Percentiles rank a stretch among this genome's conserved stretches.
These are phyloP conservation scores for Papiliotrema fonsecae DNA, from an alignment of 1,284 basidiomycete species.

Conservation along the genomic window DNA sequence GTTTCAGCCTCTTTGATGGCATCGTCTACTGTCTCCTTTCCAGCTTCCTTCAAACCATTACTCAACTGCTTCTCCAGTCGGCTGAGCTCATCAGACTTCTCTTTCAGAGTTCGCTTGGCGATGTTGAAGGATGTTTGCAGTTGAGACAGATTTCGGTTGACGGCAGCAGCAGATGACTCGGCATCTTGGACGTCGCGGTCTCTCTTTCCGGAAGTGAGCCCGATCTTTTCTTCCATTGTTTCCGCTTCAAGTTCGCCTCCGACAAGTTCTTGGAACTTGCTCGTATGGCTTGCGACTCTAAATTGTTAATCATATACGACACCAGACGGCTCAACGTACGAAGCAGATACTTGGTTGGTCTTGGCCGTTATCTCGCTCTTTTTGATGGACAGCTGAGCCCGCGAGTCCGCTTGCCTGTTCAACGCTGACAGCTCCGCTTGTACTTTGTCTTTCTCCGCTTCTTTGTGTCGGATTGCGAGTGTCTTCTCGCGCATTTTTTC, in stretches of 20 bases:
- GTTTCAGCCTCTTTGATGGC: slow-evolving; percentile 58
- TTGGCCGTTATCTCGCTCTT: slow-evolving; percentile 64
- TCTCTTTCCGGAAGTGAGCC: slow-evolving; percentile 56
- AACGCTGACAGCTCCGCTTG: slow-evolving; percentile 68
- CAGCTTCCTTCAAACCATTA: slow-evolving; percentile 50
- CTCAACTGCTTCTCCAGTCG: slow-evolving; percentile 55
- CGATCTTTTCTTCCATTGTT: slow-evolving; percentile 67
- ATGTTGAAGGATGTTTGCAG: slow-evolving; percentile 60
- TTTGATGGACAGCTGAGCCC: slow-evolving; percentile 77
- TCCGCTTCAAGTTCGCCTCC: slow-evolving; percentile 58
- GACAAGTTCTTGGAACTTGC: slow-evolving; percentile 62
- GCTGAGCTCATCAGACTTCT: slow-evolving; percentile 61
- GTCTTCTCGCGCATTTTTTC: slow-evolving; percentile 61
- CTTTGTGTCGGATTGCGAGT: slow-evolving; percentile 57
- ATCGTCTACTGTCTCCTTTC: slow-evolving; percentile 51
- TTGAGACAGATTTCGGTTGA: slow-evolving; percentile 58
- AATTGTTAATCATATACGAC: slow-evolving; percentile 31
- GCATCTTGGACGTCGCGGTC: slow-evolving; percentile 60
- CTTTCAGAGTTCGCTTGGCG: slow-evolving; percentile 58
- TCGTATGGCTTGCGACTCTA: slow-evolving; percentile 61
- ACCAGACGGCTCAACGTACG: slow-evolving; percentile 54
- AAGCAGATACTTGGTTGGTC: slow-evolving; percentile 59
- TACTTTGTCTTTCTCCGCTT: slow-evolving; percentile 66
- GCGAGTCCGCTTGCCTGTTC: slow-evolving; percentile 73
- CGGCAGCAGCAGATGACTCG: slow-evolving; percentile 54